phyloP scores from a whole-genome alignment of 805 yeast species.

The Saturnispora zaruensis region DNA sequence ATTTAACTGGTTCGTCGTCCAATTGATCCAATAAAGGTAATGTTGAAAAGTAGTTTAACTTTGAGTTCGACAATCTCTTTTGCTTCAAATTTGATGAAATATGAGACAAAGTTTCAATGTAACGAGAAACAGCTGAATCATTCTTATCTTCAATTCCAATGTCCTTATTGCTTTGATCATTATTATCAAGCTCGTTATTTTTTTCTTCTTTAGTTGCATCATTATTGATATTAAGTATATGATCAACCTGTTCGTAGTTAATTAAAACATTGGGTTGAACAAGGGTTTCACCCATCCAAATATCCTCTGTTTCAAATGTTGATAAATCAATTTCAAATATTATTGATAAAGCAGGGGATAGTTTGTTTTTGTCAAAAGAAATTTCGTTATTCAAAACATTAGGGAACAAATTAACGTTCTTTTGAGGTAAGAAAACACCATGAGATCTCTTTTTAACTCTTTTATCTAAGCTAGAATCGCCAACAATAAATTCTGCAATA shows the following conservation, averaged over 20 bases:
- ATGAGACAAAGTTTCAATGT: constrained; percentile 53
- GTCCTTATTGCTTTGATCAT: constrained; percentile 10
- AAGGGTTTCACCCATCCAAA: constrained; percentile 67
- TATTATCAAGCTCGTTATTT: background rate
- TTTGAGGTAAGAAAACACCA: constrained; percentile 81
- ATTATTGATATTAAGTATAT: constrained; percentile 29
- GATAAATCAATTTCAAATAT: constrained; percentile 70
- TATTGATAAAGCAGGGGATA: constrained; percentile 64
- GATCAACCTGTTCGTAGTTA: constrained; percentile 46
- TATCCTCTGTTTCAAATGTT: constrained; percentile 62
- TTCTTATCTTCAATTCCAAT: constrained; percentile 27
- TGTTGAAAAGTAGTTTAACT: constrained; percentile 40
- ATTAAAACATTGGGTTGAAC: constrained; percentile 56
- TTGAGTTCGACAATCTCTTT: constrained; percentile 48
- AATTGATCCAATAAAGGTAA: constrained; percentile 67
- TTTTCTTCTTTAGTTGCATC: background rate
- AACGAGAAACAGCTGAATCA: constrained; percentile 51
- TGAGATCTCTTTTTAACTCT: constrained; percentile 87
- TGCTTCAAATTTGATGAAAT: constrained; percentile 64
- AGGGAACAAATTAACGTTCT: constrained; percentile 60
- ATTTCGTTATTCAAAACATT: constrained; percentile 47
- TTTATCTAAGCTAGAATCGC: constrained; percentile 72
- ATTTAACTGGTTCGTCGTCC: constrained; percentile 76
- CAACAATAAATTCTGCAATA: constrained; percentile 60
- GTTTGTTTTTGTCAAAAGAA: constrained; percentile 53